These are phyloP conservation scores for Posidonia oceanica DNA, from an alignment of 116 monocot species.

Conservation along the genomic window DNA sequence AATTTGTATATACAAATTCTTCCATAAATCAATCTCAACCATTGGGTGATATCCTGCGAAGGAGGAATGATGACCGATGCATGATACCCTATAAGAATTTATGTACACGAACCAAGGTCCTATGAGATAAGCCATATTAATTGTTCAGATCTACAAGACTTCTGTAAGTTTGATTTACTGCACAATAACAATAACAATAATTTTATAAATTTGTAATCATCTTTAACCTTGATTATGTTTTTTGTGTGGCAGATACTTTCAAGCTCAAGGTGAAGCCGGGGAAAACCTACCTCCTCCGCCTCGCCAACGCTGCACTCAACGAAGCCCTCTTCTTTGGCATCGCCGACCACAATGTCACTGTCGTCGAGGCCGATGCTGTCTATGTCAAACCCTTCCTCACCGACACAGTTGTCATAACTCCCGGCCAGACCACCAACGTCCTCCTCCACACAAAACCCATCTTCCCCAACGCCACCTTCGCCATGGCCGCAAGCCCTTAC, in stretches of 20 bases:
- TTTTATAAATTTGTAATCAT: no score
- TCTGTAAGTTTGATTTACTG: no score
- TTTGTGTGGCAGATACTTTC: conserved; percentile 20
- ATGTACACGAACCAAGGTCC: no score
- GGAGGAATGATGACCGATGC: no score
- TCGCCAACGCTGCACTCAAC: conserved; percentile 56
- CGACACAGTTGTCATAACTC: conserved; percentile 30
- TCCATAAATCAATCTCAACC: no score
- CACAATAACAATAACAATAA: no score
- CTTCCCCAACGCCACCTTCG: conserved; percentile 29
- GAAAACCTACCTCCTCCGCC: conserved; percentile 38
- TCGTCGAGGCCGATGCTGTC: conserved; percentile 45
- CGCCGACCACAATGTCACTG: conserved; percentile 44
- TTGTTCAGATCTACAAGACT: no score
- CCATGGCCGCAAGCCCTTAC: conserved; percentile 44
- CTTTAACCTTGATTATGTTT: no score
- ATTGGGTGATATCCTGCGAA: no score
- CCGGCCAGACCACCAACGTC: conserved; percentile 69
- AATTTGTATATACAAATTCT: no score
- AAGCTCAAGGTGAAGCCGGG: conserved; percentile 23
- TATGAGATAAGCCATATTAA: no score
- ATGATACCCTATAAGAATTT: no score
- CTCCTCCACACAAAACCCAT: conserved; percentile 26
- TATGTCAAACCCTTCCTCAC: conserved; percentile 51
- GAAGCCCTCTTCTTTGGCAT: conserved; percentile 44